Percentiles rank a stretch among this genome's conserved stretches.
Conservation (phyloP, 768 basidiomycete species). For the Paxillus involutus region DNA sequence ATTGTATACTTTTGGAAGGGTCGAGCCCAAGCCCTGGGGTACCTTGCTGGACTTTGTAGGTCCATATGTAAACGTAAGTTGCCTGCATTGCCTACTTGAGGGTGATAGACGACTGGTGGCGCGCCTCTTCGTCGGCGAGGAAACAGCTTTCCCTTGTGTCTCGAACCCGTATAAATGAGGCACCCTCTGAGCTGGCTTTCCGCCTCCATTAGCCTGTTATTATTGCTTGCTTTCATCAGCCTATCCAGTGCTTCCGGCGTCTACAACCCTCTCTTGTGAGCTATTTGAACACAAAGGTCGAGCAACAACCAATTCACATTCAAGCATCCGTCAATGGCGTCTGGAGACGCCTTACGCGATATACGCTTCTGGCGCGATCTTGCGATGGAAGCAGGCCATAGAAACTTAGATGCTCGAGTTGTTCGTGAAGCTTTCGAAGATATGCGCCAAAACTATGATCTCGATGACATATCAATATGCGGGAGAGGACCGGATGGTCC, state of each 20-base stretch:
- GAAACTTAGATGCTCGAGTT: slow-evolving; percentile 6
- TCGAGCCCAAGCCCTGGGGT: slow-evolving; percentile 7
- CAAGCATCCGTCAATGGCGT: slow-evolving; percentile 8
- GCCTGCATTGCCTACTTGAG: background rate
- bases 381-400: slow-evolving; percentile 7
- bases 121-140: background rate
- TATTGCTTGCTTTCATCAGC: background rate
- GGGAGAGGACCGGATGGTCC: background rate
- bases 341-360: slow-evolving; percentile 15
- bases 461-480: slow-evolving; percentile 19
- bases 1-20: slow-evolving; percentile 20
- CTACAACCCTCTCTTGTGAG: background rate
- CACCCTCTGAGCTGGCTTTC: background rate
- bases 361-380: slow-evolving; percentile 26
- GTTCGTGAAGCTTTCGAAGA: slow-evolving; percentile 22
- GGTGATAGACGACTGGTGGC: background rate
- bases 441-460: slow-evolving; percentile 21
- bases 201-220: background rate
- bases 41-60: slow-evolving; percentile 18
- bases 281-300: background rate
- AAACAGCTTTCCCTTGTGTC: background rate
- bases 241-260: background rate
- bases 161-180: slow-evolving; percentile 6
- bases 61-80: slow-evolving; percentile 9
- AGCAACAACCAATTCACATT: background rate